phyloP scores from a whole-genome alignment of 768 basidiomycete genomes.

The Gyrodon lividus region DNA sequence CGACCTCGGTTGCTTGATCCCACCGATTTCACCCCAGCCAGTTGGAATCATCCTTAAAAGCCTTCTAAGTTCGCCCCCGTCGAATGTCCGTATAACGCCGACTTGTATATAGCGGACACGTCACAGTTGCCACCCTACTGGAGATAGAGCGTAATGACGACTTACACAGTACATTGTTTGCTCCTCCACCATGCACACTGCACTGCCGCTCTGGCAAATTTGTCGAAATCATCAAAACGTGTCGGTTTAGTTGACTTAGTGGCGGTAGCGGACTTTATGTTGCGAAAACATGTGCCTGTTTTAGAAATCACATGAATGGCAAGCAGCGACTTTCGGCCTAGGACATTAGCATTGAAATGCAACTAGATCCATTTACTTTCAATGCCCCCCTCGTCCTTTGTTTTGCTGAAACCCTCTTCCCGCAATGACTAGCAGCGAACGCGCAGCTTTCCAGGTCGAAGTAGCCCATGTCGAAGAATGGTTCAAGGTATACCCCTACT shows the following conservation, averaged over 20 bases:
- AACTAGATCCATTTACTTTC: not conserved
- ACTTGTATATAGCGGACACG: conserved; percentile 1
- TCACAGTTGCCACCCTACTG: not conserved
- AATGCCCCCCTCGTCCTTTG: conserved; percentile 12
- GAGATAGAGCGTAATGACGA: conserved; percentile 29
- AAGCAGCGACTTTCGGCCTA: conserved; percentile 12
- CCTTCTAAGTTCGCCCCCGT: not conserved
- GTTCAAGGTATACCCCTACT: conserved; percentile 73
- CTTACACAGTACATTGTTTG: not conserved
- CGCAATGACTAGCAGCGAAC: conserved; percentile 60
- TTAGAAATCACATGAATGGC: conserved; percentile 45
- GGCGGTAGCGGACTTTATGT: conserved; percentile 2
- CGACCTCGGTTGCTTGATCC: not conserved
- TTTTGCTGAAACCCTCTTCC: conserved; percentile 23
- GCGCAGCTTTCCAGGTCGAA: conserved; percentile 71
- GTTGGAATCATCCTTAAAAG: not conserved
- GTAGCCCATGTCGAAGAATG: conserved; percentile 84
- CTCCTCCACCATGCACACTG: not conserved
- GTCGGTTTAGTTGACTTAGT: not conserved
- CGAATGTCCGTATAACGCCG: conserved; percentile 15
- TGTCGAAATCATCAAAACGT: not conserved
- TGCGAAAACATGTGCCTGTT: conserved; percentile 12
- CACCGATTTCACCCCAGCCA: not conserved
- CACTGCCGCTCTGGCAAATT: not conserved
- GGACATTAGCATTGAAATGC: conserved; percentile 6